A percentile compares a stretch with the other conserved stretches of the same genome.
Evolutionary conservation across 169 alveolate genomes (phyloP).

Genomic region (Perkinsus chesapeaki): DNA sequence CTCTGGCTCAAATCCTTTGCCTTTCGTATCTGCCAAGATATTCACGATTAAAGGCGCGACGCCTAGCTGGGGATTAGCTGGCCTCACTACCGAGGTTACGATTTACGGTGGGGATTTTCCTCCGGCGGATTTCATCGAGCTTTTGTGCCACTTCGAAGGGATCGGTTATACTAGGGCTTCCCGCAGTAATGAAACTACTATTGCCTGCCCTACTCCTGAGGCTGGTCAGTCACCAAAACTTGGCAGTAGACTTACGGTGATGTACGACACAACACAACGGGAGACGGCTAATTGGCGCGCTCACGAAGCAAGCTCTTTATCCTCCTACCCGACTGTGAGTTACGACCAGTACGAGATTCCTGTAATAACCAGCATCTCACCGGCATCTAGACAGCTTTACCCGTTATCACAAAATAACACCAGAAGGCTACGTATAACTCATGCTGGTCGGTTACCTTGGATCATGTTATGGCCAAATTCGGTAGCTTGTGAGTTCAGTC

Average conservation of each 20-base stretch:
- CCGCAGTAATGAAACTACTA: background rate
- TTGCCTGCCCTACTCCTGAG: background rate
- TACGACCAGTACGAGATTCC: background rate
- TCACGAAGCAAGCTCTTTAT: background rate
- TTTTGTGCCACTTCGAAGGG: background rate
- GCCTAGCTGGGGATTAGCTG: background rate
- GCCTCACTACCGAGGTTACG: background rate
- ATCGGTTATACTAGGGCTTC: background rate
- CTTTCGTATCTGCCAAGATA: background rate
- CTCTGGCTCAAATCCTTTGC: background rate
- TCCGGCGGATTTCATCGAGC: background rate
- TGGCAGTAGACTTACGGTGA: background rate
- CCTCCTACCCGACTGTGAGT: background rate
- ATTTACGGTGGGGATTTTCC: background rate
- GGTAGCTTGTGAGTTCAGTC: background rate
- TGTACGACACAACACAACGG: background rate
- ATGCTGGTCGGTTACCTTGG: background rate
- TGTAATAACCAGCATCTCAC: background rate
- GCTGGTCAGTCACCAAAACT: background rate
- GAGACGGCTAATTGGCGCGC: background rate
- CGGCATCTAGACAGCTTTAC: background rate
- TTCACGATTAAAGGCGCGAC: background rate
- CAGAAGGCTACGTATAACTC: background rate
- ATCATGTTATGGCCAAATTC: background rate
- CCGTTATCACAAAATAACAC: background rate